Percentiles rank a stretch among this genome's conserved stretches.
Conservation (phyloP, 1,139 yeast genomes). For the Kazachstania sp. region DNA sequence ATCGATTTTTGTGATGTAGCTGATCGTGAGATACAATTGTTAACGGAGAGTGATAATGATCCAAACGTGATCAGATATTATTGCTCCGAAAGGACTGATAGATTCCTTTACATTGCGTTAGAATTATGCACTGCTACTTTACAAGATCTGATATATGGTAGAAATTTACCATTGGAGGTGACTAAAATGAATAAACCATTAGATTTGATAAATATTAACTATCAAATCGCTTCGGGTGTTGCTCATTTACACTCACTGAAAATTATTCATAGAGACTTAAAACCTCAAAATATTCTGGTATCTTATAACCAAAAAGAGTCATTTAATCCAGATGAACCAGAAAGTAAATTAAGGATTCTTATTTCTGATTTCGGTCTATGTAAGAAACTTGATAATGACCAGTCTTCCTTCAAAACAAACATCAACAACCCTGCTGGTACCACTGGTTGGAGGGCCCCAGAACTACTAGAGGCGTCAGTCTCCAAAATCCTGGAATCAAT, state of each 20-base stretch:
- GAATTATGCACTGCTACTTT: constrained; percentile 85
- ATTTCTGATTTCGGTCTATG: constrained; percentile 96
- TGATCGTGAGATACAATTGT: constrained; percentile 78
- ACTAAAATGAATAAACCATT: constrained; percentile 32
- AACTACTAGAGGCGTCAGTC: constrained; percentile 45
- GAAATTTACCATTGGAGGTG: constrained; percentile 32
- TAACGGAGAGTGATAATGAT: constrained; percentile 94
- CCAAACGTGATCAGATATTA: constrained; percentile 90
- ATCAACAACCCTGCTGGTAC: constrained; percentile 94
- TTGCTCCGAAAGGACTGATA: constrained; percentile 82
- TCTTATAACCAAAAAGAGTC: constrained; percentile 50
- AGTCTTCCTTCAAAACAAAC: constrained; percentile 87
- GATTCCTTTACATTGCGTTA: constrained; percentile 83
- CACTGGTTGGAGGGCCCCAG: constrained; percentile 98
- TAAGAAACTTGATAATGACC: constrained; percentile 83
- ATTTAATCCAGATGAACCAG: constrained; percentile 14
- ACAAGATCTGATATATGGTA: constrained; percentile 69
- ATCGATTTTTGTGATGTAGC: constrained; percentile 92
- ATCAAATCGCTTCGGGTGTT: constrained; percentile 77
- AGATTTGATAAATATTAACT: constrained; percentile 49
- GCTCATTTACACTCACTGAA: constrained; percentile 82
- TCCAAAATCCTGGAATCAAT: constrained; percentile 12
- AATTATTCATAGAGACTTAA: constrained; percentile 90
- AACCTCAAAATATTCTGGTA: constrained; percentile 90
- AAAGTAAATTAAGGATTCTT: constrained; percentile 50